Evolutionary conservation across 2,329 filamentous ascomycete species (phyloP).

Genomic region (Cladosporium halotolerans): DNA sequence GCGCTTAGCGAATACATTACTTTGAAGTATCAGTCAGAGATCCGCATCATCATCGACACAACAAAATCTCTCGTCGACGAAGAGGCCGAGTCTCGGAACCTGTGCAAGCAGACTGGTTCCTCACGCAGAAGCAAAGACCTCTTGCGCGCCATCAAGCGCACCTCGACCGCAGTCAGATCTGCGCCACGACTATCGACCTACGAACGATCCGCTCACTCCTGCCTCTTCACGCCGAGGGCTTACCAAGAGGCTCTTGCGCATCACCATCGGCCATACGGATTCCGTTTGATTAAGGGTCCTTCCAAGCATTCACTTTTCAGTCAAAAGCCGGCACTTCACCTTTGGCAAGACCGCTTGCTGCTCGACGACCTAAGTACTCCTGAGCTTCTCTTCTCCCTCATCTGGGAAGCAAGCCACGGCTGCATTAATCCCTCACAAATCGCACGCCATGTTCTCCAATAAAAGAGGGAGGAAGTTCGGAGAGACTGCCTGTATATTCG

Average conservation of each 20-base stretch:
- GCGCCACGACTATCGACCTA: neutral
- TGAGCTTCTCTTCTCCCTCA: neutral
- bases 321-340: neutral
- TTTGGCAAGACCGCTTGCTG: neutral
- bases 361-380: neutral
- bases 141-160: neutral
- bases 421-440: neutral
- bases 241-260: neutral
- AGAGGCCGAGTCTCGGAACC: neutral
- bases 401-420: neutral
- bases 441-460: slow-evolving; percentile 33
- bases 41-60: neutral
- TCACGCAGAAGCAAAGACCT: neutral
- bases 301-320: neutral
- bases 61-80: neutral
- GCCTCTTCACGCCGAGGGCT: neutral
- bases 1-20: slow-evolving; percentile 1
- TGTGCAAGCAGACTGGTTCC: neutral
- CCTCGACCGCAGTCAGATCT: neutral
- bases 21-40: neutral
- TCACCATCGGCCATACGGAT: neutral
- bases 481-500: slow-evolving; percentile 71
- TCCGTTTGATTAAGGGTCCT: neutral
- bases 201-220: neutral
- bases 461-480: slow-evolving; percentile 34